Conservation (phyloP, 805 yeast genomes). For the Sugiyamaella qingdaonensis region DNA sequence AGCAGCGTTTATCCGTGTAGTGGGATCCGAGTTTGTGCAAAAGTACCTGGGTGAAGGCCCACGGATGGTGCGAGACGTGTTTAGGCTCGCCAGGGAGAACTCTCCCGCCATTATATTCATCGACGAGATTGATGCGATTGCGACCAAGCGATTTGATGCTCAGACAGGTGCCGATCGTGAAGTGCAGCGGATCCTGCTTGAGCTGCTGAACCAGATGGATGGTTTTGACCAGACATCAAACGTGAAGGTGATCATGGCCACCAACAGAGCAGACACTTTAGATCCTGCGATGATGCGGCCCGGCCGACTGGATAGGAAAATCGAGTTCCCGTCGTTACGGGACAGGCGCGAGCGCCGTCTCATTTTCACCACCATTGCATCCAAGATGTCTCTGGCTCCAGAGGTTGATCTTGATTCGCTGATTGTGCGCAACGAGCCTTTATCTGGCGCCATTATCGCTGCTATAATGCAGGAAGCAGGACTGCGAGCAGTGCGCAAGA, state of each 20-base stretch:
- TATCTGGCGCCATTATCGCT: slow-evolving; percentile 94
- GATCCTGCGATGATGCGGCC: slow-evolving; percentile 98
- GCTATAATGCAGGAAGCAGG: slow-evolving; percentile 99
- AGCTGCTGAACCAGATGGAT: slow-evolving; percentile 96
- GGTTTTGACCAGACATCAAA: slow-evolving; percentile 95
- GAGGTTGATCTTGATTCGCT: slow-evolving; percentile 94
- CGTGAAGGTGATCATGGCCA: slow-evolving; percentile 98
- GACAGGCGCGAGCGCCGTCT: slow-evolving; percentile 98
- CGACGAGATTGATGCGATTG: slow-evolving; percentile 98
- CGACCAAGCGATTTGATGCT: slow-evolving; percentile 98
- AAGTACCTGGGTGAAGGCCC: slow-evolving; percentile 99
- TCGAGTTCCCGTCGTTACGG: slow-evolving; percentile 92
- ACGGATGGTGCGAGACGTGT: slow-evolving; percentile 98
- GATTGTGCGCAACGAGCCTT: slow-evolving; percentile 91
- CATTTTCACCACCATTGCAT: slow-evolving; percentile 90
- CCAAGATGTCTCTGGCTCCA: slow-evolving; percentile 97
- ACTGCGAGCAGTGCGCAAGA: slow-evolving; percentile 95
- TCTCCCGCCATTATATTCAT: slow-evolving; percentile 95
- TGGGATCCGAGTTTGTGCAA: slow-evolving; percentile 97
- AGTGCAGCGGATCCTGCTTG: slow-evolving; percentile 95
- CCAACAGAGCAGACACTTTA: slow-evolving; percentile 97
- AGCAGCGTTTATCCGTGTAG: slow-evolving; percentile 93
- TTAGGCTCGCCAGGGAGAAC: slow-evolving; percentile 94
- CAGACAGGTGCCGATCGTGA: slow-evolving; percentile 99
- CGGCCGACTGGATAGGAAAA: slow-evolving; percentile 96